A percentile compares a stretch with the other conserved stretches of the same genome.
Conservation (phyloP, 73 alveolate genomes). For the Breviolum minutum region DNA sequence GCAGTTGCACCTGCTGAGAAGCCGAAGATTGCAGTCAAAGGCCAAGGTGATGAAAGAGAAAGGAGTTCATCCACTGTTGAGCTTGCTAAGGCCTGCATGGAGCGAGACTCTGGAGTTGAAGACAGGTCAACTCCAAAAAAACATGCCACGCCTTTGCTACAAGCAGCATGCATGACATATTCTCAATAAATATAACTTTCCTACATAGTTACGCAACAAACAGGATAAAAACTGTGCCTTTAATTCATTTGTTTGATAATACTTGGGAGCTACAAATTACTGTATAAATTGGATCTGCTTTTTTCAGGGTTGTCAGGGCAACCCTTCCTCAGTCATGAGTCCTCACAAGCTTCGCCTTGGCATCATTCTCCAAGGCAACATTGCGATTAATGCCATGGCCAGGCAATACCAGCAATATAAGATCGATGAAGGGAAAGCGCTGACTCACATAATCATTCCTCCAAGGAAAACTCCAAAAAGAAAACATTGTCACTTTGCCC, state of each 20-base stretch:
- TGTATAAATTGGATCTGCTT: background rate
- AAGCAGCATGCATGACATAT: too few species aligned
- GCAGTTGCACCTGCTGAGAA: conserved; percentile 86
- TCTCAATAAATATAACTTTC: too few species aligned
- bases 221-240: too few species aligned
- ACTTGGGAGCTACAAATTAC: background rate
- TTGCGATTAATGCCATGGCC: conserved; percentile 78
- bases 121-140: background rate
- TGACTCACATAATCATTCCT: conserved; percentile 34
- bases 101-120: background rate
- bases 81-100: conserved; percentile 44
- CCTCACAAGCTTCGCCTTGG: conserved; percentile 19
- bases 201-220: too few species aligned
- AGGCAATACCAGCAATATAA: conserved; percentile 35
- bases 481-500: background rate
- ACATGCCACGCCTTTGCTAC: background rate
- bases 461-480: background rate
- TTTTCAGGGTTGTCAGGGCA: too few species aligned
- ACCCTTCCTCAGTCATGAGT: too few species aligned
- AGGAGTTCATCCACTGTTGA: conserved; percentile 57
- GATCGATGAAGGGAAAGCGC: conserved; percentile 54
- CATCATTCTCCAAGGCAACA: conserved; percentile 59
- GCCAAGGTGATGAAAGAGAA: conserved; percentile 16
- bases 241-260: background rate
- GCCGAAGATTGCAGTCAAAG: conserved; percentile 44